Evolutionary conservation across 805 yeast genomes (phyloP).

Genomic region (Kodamaea jinghongensis): DNA sequence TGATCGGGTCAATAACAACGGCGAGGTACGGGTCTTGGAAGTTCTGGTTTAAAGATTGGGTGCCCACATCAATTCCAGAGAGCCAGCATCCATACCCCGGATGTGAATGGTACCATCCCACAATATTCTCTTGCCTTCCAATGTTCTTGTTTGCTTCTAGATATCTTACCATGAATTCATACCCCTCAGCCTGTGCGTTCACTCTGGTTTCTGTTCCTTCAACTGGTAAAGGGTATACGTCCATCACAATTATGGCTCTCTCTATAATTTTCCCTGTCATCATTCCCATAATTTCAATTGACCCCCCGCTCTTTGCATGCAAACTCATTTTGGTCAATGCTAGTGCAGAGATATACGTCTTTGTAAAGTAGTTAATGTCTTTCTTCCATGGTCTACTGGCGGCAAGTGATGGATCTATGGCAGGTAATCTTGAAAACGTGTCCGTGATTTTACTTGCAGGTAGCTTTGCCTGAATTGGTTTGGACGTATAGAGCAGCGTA

Average conservation of each 20-base stretch:
- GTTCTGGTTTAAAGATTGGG: conserved; percentile 80
- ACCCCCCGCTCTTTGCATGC: conserved; percentile 82
- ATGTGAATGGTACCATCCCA: conserved; percentile 99
- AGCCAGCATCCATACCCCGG: conserved; percentile 99
- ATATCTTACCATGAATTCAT: conserved; percentile 91
- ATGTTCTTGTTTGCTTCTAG: conserved; percentile 52
- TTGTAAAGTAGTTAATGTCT: conserved; percentile 59
- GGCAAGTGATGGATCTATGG: conserved; percentile 10
- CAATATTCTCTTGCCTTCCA: conserved; percentile 59
- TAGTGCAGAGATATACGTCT: conserved; percentile 62
- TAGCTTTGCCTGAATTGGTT: no score
- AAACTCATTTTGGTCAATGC: conserved; percentile 73
- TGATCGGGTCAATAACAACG: conserved; percentile 80
- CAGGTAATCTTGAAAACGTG: conserved; percentile 6
- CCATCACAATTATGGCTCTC: conserved; percentile 63
- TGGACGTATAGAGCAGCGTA: no score
- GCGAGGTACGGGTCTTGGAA: conserved; percentile 93
- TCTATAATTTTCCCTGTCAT: conserved; percentile 70
- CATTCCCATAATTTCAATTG: conserved; percentile 95
- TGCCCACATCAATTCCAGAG: conserved; percentile 88
- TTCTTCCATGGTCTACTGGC: conserved; percentile 49
- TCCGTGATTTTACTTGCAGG: neutral
- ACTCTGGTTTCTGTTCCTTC: conserved; percentile 96
- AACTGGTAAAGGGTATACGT: conserved; percentile 84
- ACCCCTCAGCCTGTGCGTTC: conserved; percentile 90